These are phyloP conservation scores for Erodium texanum DNA, from an alignment of 441 rosid species.

Conservation along the genomic window DNA sequence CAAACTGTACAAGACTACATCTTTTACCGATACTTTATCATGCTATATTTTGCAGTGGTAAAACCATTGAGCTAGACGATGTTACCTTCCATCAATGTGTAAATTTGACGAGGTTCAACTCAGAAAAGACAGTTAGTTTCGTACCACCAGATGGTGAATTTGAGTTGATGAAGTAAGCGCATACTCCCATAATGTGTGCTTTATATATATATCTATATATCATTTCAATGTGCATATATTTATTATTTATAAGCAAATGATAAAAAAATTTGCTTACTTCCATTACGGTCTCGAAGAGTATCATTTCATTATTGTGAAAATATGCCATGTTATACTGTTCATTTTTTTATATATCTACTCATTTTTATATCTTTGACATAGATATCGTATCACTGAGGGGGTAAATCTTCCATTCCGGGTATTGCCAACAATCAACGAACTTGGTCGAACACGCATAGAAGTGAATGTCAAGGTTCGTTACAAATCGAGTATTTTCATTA, in stretches of 20 bases:
- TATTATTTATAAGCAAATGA: no score
- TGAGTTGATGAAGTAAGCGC: constrained; percentile 95
- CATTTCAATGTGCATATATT: no score
- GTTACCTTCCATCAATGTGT: constrained; percentile 98
- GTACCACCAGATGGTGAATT: constrained; percentile 99
- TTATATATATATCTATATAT: no score
- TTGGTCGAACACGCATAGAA: constrained; percentile 97
- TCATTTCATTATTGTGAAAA: no score
- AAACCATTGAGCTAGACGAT: constrained; percentile 97
- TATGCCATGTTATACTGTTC: background rate
- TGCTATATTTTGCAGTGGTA: constrained; percentile 63
- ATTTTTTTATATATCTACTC: background rate
- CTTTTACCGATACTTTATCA: constrained; percentile 30
- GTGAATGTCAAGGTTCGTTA: constrained; percentile 65
- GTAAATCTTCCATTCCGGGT: constrained; percentile 96
- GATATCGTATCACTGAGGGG: constrained; percentile 96
- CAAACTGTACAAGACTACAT: constrained; percentile 23
- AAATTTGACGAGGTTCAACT: constrained; percentile 93
- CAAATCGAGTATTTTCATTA: background rate
- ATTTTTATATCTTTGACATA: constrained; percentile 16
- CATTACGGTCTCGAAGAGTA: no score
- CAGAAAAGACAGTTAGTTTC: constrained; percentile 96
- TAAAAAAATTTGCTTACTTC: no score
- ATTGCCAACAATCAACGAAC: constrained; percentile 93
- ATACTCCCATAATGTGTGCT: no score